A percentile compares a stretch with the other conserved stretches of the same genome.
phyloP scores from a whole-genome alignment of 2,329 filamentous ascomycete species.

The Nemania serpens region DNA sequence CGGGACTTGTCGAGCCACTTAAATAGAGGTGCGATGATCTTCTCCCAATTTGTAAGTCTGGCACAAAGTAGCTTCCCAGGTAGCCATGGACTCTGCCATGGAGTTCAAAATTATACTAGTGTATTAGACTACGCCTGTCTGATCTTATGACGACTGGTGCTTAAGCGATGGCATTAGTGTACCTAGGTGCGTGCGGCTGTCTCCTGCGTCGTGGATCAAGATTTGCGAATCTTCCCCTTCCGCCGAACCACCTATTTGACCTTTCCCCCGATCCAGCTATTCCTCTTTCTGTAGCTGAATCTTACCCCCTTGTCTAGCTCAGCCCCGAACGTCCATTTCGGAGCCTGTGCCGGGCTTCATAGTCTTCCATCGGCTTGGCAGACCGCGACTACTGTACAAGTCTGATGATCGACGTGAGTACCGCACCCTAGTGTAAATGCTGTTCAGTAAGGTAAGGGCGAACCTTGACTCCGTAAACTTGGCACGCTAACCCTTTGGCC shows the following conservation, averaged over 20 bases:
- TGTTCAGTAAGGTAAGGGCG: background rate
- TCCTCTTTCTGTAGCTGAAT: background rate
- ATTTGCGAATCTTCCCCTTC: constrained; percentile 1
- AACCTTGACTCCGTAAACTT: too few species aligned
- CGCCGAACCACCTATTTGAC: background rate
- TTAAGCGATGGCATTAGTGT: too few species aligned
- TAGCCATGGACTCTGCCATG: too few species aligned
- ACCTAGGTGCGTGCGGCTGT: constrained; percentile 15
- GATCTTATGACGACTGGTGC: too few species aligned
- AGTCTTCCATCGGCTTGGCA: constrained; percentile 16
- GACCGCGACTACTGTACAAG: constrained; percentile 1
- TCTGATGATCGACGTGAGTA: background rate
- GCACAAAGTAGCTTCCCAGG: too few species aligned
- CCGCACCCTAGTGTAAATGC: background rate
- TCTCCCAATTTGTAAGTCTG: constrained; percentile 14
- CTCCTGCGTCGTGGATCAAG: constrained; percentile 4
- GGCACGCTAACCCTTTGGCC: too few species aligned
- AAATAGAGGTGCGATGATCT: constrained; percentile 13
- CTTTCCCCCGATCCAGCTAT: constrained; percentile 16
- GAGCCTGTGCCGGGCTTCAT: constrained; percentile 14
- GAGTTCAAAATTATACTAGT: too few species aligned
- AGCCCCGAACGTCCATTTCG: constrained; percentile 16
- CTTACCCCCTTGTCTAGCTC: constrained; percentile 7
- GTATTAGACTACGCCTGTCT: too few species aligned
- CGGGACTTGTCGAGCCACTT: constrained; percentile 13